Evolutionary conservation across 2,329 filamentous ascomycete genomes (phyloP).

Genomic region (Ophiostoma piceae): DNA sequence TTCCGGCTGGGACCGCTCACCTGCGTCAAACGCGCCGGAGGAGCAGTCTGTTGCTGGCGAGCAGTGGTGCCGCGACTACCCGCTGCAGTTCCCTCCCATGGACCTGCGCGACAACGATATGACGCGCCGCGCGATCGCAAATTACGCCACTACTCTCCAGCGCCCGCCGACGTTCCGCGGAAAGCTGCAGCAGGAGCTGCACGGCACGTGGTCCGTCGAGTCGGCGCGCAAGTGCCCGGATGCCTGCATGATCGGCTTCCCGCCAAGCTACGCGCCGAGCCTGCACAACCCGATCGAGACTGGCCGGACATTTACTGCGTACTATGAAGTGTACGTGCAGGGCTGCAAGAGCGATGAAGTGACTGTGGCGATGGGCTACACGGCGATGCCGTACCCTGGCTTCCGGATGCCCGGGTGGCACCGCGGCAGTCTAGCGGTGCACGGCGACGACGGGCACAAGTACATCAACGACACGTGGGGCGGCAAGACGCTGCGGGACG

Average conservation of each 20-base stretch:
- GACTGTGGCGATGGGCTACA: conserved; percentile 62
- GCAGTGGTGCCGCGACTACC: conserved; percentile 58
- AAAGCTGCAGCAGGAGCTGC: conserved; percentile 40
- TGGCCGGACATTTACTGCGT: conserved; percentile 48
- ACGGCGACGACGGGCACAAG: conserved; percentile 71
- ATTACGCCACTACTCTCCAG: conserved; percentile 51
- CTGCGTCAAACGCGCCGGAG: conserved; percentile 58
- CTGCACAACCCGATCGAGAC: conserved; percentile 51
- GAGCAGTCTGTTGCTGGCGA: conserved; percentile 52
- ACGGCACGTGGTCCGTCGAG: conserved; percentile 48
- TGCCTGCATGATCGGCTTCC: conserved; percentile 59
- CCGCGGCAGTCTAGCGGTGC: conserved; percentile 66
- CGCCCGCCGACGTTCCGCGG: conserved; percentile 47
- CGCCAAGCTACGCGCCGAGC: conserved; percentile 61
- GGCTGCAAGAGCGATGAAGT: conserved; percentile 38
- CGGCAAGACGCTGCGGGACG: conserved; percentile 55
- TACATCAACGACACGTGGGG: conserved; percentile 73
- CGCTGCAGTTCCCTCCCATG: conserved; percentile 49
- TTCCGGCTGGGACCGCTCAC: conserved; percentile 57
- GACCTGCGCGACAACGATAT: conserved; percentile 31
- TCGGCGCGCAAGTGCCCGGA: conserved; percentile 49
- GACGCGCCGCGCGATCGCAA: conserved; percentile 41
- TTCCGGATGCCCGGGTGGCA: conserved; percentile 81
- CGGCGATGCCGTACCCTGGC: conserved; percentile 67
- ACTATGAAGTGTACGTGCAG: conserved; percentile 59